These are phyloP conservation scores for Eucalyptus virginea DNA, from an alignment of 345 rosid species.

Conservation along the genomic window DNA sequence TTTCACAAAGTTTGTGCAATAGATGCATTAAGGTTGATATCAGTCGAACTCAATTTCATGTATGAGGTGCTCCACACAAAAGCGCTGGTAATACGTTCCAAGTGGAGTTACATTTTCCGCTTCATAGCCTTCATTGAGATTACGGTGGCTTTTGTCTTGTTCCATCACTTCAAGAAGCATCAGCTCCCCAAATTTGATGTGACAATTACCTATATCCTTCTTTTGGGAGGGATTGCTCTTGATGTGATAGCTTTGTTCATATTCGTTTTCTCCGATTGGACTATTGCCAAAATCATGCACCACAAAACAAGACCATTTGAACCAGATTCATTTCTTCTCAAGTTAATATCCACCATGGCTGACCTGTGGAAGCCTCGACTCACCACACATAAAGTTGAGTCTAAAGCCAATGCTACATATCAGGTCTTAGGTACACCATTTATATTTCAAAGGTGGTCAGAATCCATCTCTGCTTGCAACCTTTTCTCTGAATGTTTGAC, in stretches of 20 bases:
- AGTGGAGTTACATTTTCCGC: background rate
- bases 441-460: background rate
- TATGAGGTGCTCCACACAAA: background rate
- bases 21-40: background rate
- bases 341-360: background rate
- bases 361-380: background rate
- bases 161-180: background rate
- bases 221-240: background rate
- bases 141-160: background rate
- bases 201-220: background rate
- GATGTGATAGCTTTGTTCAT: background rate
- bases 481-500: rapidly evolving
- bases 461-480: background rate
- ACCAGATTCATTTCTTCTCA: too few species aligned
- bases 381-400: rapidly evolving
- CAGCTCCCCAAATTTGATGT: background rate
- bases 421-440: background rate
- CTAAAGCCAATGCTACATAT: rapidly evolving
- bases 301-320: background rate
- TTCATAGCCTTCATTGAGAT: background rate
- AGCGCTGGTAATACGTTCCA: rapidly evolving
- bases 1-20: rapidly evolving
- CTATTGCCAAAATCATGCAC: background rate
- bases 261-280: background rate
- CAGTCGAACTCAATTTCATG: background rate